Conservation (phyloP, 441 rosid genomes). For the Macaranga tanarius region DNA sequence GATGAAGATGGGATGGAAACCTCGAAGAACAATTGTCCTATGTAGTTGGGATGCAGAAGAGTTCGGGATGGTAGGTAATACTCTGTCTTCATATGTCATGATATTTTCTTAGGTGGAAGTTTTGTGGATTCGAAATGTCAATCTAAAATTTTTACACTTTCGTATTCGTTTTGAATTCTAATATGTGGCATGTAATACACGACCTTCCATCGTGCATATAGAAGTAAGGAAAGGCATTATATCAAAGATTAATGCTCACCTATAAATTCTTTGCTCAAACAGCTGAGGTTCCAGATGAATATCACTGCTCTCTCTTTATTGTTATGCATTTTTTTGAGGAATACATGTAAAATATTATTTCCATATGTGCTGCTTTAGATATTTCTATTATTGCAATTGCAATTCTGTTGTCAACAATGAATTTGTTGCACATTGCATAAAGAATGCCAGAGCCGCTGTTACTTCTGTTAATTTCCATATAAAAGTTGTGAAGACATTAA, state of each 20-base stretch:
- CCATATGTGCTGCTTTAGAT: neutral
- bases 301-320: neutral
- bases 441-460: neutral
- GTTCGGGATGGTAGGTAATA: slow-evolving; percentile 88
- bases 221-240: neutral
- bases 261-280: neutral
- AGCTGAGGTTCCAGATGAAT: neutral
- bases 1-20: slow-evolving; percentile 74
- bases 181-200: no score
- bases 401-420: neutral
- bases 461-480: neutral
- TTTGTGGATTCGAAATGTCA: neutral
- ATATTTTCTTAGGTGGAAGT: neutral
- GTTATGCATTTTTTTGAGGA: neutral
- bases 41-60: slow-evolving; percentile 99
- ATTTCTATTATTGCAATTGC: neutral
- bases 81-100: slow-evolving; percentile 20
- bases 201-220: no score
- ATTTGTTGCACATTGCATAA: neutral
- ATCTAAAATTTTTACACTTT: neutral
- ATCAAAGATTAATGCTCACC: neutral
- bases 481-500: neutral
- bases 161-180: neutral
- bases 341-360: neutral
- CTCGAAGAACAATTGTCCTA: slow-evolving; percentile 77